phyloP scores from a whole-genome alignment of 805 yeast genomes.

The Danielia oregonensis region DNA sequence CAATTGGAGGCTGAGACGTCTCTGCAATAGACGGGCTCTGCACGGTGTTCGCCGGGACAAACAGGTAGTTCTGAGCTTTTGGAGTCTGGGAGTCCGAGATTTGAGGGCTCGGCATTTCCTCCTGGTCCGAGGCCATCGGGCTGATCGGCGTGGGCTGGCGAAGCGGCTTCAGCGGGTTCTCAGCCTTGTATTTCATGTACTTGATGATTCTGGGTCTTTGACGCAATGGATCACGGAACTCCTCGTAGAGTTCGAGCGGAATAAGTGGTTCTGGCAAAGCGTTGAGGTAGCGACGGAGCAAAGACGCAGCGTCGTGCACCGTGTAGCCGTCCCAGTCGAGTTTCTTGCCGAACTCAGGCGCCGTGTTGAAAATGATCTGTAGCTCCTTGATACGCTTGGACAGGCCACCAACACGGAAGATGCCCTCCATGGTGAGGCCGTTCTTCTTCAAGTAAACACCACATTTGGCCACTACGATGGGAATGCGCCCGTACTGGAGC shows the following conservation, averaged over 20 bases:
- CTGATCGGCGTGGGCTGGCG: conserved; percentile 10
- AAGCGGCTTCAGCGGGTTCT: conserved; percentile 31
- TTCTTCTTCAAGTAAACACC: conserved; percentile 80
- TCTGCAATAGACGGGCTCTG: background rate
- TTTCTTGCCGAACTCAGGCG: conserved; percentile 87
- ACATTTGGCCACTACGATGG: conserved; percentile 93
- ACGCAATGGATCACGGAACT: conserved; percentile 72
- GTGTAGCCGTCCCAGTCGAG: conserved; percentile 90
- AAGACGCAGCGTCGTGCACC: conserved; percentile 94
- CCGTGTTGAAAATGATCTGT: conserved; percentile 76
- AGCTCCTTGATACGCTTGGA: conserved; percentile 82
- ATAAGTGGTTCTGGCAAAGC: conserved; percentile 90
- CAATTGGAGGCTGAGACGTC: background rate
- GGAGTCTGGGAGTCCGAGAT: background rate
- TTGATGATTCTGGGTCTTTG: conserved; percentile 60
- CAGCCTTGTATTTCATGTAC: conserved; percentile 60
- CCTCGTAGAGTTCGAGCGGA: conserved; percentile 71
- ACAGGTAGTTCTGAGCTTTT: background rate
- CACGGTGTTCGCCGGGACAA: background rate
- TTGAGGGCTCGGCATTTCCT: background rate
- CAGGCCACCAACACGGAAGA: conserved; percentile 90
- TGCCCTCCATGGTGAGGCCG: conserved; percentile 81
- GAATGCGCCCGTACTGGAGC: conserved; percentile 82
- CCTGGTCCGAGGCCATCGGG: conserved; percentile 1
- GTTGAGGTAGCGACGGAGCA: conserved; percentile 80